Percentiles rank a stretch among this genome's conserved stretches.
Conservation (phyloP, 345 rosid genomes). For the Psidium guajava region DNA sequence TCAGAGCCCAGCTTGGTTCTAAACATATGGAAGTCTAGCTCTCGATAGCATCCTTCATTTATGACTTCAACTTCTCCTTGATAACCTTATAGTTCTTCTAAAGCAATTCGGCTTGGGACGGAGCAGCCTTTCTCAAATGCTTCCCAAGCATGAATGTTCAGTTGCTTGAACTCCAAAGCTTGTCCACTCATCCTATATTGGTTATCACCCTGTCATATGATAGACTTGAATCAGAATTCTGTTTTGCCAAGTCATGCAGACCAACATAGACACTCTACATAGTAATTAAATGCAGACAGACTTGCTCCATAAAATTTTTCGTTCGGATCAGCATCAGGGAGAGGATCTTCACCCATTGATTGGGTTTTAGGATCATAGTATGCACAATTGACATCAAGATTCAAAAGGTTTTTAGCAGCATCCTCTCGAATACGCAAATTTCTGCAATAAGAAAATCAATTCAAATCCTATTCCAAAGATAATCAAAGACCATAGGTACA, state of each 20-base stretch:
- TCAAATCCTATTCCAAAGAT: neutral
- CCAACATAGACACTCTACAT: neutral
- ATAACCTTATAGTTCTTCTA: conserved; percentile 36
- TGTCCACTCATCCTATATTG: conserved; percentile 58
- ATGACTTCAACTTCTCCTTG: conserved; percentile 39
- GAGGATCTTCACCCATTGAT: conserved; percentile 75
- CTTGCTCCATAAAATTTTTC: conserved; percentile 51
- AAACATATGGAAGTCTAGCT: too few relatives aligned
- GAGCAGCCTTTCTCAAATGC: conserved; percentile 78
- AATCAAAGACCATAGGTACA: neutral
- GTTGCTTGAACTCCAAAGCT: conserved; percentile 61
- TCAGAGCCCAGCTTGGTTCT: too few relatives aligned
- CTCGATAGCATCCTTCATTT: conserved; percentile 40
- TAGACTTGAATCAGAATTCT: neutral
- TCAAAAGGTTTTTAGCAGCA: conserved; percentile 44
- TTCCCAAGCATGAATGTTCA: conserved; percentile 49
- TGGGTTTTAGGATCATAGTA: conserved; percentile 63
- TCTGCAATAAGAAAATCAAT: neutral
- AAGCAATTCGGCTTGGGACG: conserved; percentile 69
- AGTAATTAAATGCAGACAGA: neutral
- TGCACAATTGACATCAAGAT: conserved; percentile 59
- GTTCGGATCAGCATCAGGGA: conserved; percentile 55
- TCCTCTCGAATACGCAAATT: conserved; percentile 38
- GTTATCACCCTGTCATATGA: conserved; percentile 36
- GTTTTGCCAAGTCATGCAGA: neutral